phyloP scores from a whole-genome alignment of 2,329 filamentous ascomycete species.

The Aspergillus quadrilineatus region DNA sequence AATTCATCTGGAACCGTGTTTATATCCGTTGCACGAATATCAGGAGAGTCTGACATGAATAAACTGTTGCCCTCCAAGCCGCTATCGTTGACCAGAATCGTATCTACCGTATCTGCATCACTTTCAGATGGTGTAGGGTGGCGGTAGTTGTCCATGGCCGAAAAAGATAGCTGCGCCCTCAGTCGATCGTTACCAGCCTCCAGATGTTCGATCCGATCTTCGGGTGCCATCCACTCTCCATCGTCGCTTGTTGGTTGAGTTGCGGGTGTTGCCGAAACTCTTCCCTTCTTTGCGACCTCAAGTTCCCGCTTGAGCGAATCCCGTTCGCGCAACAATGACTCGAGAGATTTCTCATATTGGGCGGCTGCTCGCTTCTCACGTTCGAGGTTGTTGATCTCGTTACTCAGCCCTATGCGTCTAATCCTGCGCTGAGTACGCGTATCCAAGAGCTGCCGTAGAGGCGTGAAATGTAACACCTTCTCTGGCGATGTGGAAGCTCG shows the following conservation, averaged over 20 bases:
- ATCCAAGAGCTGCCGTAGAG: slow-evolving; percentile 46
- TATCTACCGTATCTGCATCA: slow-evolving; percentile 20
- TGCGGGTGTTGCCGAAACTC: slow-evolving; percentile 3
- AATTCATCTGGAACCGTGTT: slow-evolving; percentile 20
- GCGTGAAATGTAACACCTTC: slow-evolving; percentile 45
- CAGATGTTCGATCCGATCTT: slow-evolving; percentile 19
- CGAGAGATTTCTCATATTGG: slow-evolving; percentile 28
- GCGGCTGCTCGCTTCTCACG: slow-evolving; percentile 37
- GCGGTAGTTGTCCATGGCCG: slow-evolving; percentile 9
- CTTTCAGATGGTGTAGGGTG: slow-evolving; percentile 3
- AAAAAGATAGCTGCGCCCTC: slow-evolving; percentile 22
- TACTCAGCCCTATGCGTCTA: slow-evolving; percentile 45
- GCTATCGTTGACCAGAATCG: slow-evolving; percentile 32
- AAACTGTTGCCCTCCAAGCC: slow-evolving; percentile 27
- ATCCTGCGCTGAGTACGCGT: slow-evolving; percentile 45
- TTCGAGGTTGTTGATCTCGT: slow-evolving; percentile 47
- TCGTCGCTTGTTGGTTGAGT: slow-evolving; percentile 16
- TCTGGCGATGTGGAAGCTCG: slow-evolving; percentile 22
- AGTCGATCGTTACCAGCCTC: slow-evolving; percentile 23
- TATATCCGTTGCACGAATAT: slow-evolving; percentile 23
- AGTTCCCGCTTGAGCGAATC: slow-evolving; percentile 31
- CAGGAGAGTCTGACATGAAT: slow-evolving; percentile 34
- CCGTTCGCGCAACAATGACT: slow-evolving; percentile 27
- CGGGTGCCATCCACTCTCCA: slow-evolving; percentile 19
- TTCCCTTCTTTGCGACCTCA: slow-evolving; percentile 18